These are phyloP conservation scores for Lachancea sp. DNA, from an alignment of 805 yeast genomes.

Conservation along the genomic window DNA sequence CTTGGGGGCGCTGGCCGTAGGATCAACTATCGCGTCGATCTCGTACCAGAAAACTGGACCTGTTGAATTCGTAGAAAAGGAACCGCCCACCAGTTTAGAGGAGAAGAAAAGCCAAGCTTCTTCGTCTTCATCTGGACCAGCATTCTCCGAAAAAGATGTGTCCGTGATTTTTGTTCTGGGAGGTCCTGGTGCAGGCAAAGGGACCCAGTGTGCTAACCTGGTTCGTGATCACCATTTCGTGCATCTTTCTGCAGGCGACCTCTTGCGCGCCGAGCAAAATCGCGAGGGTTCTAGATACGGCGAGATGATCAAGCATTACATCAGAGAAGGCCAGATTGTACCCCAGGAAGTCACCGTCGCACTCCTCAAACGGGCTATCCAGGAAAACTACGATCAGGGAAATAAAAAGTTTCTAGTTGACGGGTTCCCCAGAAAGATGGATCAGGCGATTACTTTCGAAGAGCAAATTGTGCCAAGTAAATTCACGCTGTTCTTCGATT, in stretches of 20 bases:
- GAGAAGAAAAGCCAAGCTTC: too few relatives aligned
- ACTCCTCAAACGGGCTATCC: slow-evolving; percentile 72
- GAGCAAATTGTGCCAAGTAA: slow-evolving; percentile 63
- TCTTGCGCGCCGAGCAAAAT: slow-evolving; percentile 84
- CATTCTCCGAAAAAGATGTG: slow-evolving; percentile 59
- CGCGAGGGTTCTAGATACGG: slow-evolving; percentile 82
- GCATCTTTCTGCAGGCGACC: slow-evolving; percentile 94
- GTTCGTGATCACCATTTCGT: slow-evolving; percentile 76
- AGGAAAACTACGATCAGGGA: slow-evolving; percentile 40
- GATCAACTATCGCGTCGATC: slow-evolving; percentile 41
- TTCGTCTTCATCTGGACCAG: slow-evolving; percentile 23
- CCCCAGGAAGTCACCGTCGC: slow-evolving; percentile 90
- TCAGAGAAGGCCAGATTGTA: slow-evolving; percentile 83
- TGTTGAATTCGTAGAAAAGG: slow-evolving; percentile 38
- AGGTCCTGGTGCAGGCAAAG: slow-evolving; percentile 98
- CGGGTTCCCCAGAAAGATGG: slow-evolving; percentile 98
- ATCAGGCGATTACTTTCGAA: slow-evolving; percentile 93
- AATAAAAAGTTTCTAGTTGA: slow-evolving; percentile 68
- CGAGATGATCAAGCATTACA: slow-evolving; percentile 72
- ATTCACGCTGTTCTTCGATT: slow-evolving; percentile 69
- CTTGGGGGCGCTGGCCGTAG: slow-evolving; percentile 41
- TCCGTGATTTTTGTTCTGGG: slow-evolving; percentile 88
- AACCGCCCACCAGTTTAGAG: too few relatives aligned
- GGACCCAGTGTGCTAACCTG: slow-evolving; percentile 87
- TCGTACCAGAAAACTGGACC: slow-evolving; percentile 41